A percentile compares a stretch with the other conserved stretches of the same genome.
phyloP scores from a whole-genome alignment of 441 rosid species.

The Brassica hybrid region DNA sequence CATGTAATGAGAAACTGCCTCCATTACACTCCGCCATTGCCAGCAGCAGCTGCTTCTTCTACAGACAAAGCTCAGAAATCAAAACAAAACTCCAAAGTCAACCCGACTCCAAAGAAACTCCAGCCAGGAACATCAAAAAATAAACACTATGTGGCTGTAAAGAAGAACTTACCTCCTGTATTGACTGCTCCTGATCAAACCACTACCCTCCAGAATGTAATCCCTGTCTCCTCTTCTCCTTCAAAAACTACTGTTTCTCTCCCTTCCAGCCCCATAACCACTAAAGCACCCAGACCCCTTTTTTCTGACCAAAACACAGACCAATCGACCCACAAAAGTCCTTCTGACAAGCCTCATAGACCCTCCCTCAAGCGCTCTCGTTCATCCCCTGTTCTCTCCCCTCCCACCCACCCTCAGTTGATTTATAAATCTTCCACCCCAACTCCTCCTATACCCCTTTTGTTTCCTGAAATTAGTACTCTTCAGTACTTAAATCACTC shows the following conservation, averaged over 20 bases:
- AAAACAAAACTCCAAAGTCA: not conserved
- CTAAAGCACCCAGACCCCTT: not conserved
- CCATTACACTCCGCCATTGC: not conserved
- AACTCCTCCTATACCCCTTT: not conserved
- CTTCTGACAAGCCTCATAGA: not conserved
- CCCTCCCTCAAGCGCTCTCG: not conserved
- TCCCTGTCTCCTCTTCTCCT: no score
- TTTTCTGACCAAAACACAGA: no score
- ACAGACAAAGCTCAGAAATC: not conserved
- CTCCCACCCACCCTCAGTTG: not conserved
- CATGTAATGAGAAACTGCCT: not conserved
- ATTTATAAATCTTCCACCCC: not conserved
- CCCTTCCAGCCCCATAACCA: no score
- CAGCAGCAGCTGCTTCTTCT: not conserved
- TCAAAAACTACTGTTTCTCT: no score
- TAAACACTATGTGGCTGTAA: no score
- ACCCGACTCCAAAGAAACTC: not conserved
- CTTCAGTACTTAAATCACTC: not conserved
- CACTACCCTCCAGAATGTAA: no score
- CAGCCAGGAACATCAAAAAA: no score
- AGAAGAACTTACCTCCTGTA: no score
- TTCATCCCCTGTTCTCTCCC: not conserved
- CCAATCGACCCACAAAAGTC: not conserved
- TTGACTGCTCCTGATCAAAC: no score
- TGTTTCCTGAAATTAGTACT: not conserved